Evolutionary conservation across 2,329 filamentous ascomycete genomes (phyloP), one percentile per base, ranked within the genome.

Genomic region (Cladosporium halotolerans): DNA sequence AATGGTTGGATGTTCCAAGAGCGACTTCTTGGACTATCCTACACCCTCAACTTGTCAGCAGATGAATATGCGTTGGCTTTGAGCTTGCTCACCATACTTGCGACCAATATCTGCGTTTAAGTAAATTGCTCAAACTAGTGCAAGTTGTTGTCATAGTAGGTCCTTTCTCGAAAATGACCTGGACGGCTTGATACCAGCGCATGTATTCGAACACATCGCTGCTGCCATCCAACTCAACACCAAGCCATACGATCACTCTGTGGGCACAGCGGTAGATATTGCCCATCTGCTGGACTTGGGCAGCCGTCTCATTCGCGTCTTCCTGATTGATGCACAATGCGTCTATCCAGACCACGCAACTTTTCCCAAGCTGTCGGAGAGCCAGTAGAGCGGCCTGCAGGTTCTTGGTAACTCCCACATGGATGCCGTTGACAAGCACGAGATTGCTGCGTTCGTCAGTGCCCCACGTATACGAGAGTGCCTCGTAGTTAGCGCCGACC

Each of bases 301-400:
- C 14, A 9, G 14, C 36, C 18, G 38, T 28, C 34, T 54, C 52
- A 13, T 9, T 14, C 11, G n/a, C 10, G 13, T 54, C 38, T n/a
- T 19, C 9, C 32, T 54, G 52, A n/a, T 54, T 39, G 34, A 54
- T 54, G 23, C 52, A 54, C 14, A 54, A 34, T 3, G 45, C 45
- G 23, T 54, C 52, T 13, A 54, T 41, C 52, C 51, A 54, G 9
- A 45, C 7, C 39, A 41, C 39, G 18, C 39, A 9, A 18, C 6
- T 18, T 8, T 6, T 14, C 13, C 4, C 5, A 11, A 3, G 14
- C 7, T 41, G 11, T 9, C 39, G 39, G 8, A 41, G 14, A 18
- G 39, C 39, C 16, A 18, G 2, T 3, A 41, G 18, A 18, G 39
- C 39, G 10, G 39, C n/a, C 5, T 41, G 39, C 14, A 41, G 19